phyloP scores from a whole-genome alignment of 2,329 filamentous ascomycete species.

The Hymenoscyphus infarciens region DNA sequence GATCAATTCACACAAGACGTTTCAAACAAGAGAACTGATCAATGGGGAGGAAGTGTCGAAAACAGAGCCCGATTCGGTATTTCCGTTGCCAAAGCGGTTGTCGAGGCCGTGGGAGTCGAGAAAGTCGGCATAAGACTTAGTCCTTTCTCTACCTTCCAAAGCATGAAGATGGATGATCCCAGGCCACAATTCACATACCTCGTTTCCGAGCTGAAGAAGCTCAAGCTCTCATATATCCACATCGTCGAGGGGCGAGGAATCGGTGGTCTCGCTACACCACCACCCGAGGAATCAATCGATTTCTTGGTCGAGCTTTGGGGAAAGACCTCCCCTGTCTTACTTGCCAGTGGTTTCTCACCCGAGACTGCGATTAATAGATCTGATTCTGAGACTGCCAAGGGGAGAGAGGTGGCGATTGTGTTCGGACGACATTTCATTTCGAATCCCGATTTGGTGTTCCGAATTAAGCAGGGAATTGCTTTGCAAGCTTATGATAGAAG shows the following conservation, averaged over 20 bases:
- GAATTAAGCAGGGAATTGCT: slow-evolving; percentile 39
- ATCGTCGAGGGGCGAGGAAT: slow-evolving; percentile 49
- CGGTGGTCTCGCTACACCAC: slow-evolving; percentile 38
- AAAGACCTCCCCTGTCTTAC: slow-evolving; percentile 43
- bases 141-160: slow-evolving; percentile 59
- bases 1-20: slow-evolving; percentile 27
- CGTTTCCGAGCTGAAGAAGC: slow-evolving; percentile 45
- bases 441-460: slow-evolving; percentile 44
- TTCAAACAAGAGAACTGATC: slow-evolving; percentile 54
- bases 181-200: slow-evolving; percentile 61
- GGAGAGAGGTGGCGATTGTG: slow-evolving; percentile 38
- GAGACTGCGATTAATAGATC: slow-evolving; percentile 38
- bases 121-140: slow-evolving; percentile 54
- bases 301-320: slow-evolving; percentile 46
- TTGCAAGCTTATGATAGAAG: slow-evolving; percentile 41
- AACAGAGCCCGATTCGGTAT: slow-evolving; percentile 50
- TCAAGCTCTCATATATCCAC: slow-evolving; percentile 59
- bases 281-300: slow-evolving; percentile 37
- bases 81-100: slow-evolving; percentile 50
- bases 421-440: slow-evolving; percentile 45
- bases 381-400: slow-evolving; percentile 36
- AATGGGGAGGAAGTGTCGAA: slow-evolving; percentile 49
- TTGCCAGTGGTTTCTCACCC: slow-evolving; percentile 46
- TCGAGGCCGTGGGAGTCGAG: slow-evolving; percentile 48
- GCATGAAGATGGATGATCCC: slow-evolving; percentile 61